These are phyloP conservation scores for Lentinus polychrous DNA, from an alignment of 1,284 basidiomycete species.

Conservation along the genomic window DNA sequence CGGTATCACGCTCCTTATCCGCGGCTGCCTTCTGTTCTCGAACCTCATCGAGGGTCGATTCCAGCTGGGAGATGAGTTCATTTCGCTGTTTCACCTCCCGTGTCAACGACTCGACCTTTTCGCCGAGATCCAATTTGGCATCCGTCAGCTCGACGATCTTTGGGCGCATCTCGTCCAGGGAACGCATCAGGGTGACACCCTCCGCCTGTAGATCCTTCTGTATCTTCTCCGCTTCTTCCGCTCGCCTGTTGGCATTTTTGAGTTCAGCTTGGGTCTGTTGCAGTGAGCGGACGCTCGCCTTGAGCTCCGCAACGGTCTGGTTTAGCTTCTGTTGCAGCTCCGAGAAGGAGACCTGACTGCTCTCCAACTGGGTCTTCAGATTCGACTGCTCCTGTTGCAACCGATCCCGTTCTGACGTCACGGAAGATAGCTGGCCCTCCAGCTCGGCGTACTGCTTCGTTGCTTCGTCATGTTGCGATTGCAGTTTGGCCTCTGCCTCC, in stretches of 20 bases:
- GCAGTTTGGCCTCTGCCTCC: slow-evolving; percentile 37
- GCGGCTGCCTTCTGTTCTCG: slow-evolving; percentile 41
- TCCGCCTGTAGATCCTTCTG: slow-evolving; percentile 68
- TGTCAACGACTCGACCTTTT: slow-evolving; percentile 52
- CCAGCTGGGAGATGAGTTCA: slow-evolving; percentile 51
- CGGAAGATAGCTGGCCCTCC: slow-evolving; percentile 35
- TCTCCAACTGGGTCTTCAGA: slow-evolving; percentile 40
- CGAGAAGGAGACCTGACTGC: slow-evolving; percentile 36
- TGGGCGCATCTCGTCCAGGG: slow-evolving; percentile 78
- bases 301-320: slow-evolving; percentile 47
- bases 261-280: slow-evolving; percentile 58
- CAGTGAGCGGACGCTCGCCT: slow-evolving; percentile 46
- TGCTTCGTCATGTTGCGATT: slow-evolving; percentile 37
- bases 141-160: slow-evolving; percentile 76
- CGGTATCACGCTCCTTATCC: slow-evolving; percentile 36
- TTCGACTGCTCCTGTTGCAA: slow-evolving; percentile 41
- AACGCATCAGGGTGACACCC: slow-evolving; percentile 63
- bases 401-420: slow-evolving; percentile 38
- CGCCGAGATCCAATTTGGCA: slow-evolving; percentile 57
- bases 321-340: slow-evolving; percentile 53
- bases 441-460: slow-evolving; percentile 33
- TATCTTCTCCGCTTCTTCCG: slow-evolving; percentile 64
- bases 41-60: slow-evolving; percentile 46
- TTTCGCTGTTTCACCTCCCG: slow-evolving; percentile 49
- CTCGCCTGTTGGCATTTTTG: slow-evolving; percentile 51